Base-by-base conservation (phyloP, 2,329 filamentous ascomycete genomes). In the Neurospora crassa region DNA sequence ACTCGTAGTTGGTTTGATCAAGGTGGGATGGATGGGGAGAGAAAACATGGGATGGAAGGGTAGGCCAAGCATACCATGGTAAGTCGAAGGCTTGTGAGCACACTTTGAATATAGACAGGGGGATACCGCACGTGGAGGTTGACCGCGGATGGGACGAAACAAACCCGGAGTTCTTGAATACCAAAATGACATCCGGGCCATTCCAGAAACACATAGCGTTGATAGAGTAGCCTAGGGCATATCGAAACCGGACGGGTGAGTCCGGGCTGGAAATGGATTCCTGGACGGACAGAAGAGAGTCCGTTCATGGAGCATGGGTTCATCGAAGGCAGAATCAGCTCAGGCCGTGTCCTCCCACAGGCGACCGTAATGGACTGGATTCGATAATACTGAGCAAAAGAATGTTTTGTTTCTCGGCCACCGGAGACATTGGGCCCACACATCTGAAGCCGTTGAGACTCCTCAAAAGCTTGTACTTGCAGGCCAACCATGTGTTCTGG, bases 121-220 rank as follows among this genome's bases (percentile, higher is more conserved):
- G 74, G 72, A 8, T 73, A 68, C 71, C 74, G 76, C 74, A 76
- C 74, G 71, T 73, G 73, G 68, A 78, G 77, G 77, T 74, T 78
- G 79, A 78, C 81, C 80, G 80, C 77, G 79, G 80, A 80, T 79
- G 76, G 79, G 81, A 81, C 82, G 82, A 84, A 83, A 83, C 80
- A 82, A 79, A 77, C 79, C 80, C 80, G 79, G 81, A 76, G 71
- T 74, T 69, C 80, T 78, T 79, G 79, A 79, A 77, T 78, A 79
- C 79, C 78, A 1, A 34, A 2, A 14, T 29, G 24, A 59, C 29
- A 24, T 29, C 47, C 14, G 8, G 47, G 20, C 24, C 12, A 14
- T 63, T 18, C 53, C 24, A 34, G 24, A 34, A 18, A 24, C 14
- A 29, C 20, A 34, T 18, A 18, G 47, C 14, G 47, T 59, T 29